Conservation (phyloP, 805 yeast genomes). For the Vanderwaltozyma polyspora region DNA sequence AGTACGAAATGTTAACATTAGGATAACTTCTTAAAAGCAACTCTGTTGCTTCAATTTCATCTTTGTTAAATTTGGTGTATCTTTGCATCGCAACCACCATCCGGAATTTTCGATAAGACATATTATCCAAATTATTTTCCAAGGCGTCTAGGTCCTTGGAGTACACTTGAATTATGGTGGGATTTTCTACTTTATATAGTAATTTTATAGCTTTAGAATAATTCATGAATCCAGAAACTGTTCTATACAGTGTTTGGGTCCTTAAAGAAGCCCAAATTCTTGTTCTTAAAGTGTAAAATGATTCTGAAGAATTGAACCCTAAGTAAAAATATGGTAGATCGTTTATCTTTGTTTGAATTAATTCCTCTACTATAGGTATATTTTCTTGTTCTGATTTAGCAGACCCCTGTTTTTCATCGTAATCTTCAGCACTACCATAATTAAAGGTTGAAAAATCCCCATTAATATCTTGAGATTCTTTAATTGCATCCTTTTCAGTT, state of each 20-base stretch:
- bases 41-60: conserved; percentile 59
- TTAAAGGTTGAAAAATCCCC: no score
- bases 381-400: no score
- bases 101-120: conserved; percentile 72
- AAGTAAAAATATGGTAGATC: conserved; percentile 62
- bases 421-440: no score
- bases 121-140: conserved; percentile 52
- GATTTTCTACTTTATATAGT: conserved; percentile 55
- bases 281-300: conserved; percentile 56
- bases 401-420: neutral
- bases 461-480: neutral
- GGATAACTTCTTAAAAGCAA: conserved; percentile 66
- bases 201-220: conserved; percentile 63
- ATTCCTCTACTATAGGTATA: conserved; percentile 5
- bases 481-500: conserved; percentile 26
- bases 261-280: conserved; percentile 81
- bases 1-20: conserved; percentile 42
- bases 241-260: conserved; percentile 73
- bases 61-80: conserved; percentile 47
- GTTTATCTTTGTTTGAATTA: conserved; percentile 34
- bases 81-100: conserved; percentile 85
- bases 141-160: conserved; percentile 42
- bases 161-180: conserved; percentile 37
- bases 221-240: conserved; percentile 76
- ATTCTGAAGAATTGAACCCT: conserved; percentile 59